Base-by-base conservation (phyloP, 1,284 basidiomycete genomes). In the Cryptococcus neoformans region DNA sequence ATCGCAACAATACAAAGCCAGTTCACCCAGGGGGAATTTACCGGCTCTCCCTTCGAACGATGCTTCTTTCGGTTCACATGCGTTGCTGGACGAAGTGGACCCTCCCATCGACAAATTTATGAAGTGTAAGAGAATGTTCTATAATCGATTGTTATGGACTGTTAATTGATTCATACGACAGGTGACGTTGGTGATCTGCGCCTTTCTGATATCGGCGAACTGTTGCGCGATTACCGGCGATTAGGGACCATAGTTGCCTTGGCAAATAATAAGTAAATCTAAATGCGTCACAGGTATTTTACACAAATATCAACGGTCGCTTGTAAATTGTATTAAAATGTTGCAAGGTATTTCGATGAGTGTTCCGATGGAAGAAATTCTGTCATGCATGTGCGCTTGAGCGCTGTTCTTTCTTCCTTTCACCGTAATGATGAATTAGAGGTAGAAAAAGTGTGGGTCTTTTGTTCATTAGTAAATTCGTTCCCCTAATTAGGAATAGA, bases 221-320 rank as follows among this genome's bases (percentile, higher is more conserved):
- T 93, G 41, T 76, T 93, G 65, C 75, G 80, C 36, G 90, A 92
- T 62, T 92, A 93, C 74, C 83, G 84, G 59, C 79, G 86, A 46
- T 53, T 78, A 11, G 77, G 69, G 9, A 64, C 57, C 11, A 60
- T 70, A 5, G 56, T 76, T 35, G 57, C 58, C 16, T 17, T 49
- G 35, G 47, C 45, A 44, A 39, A 28, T 8, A 21, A 52, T 4
- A 28, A 28, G 28, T 28, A 28, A 28, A 3, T 28, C 28, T 28
- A 28, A 28, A 28, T 28, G 28, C 28, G 28, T 28, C 28, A 28
- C 28, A 28, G 28, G 28, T 28, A 28, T 28, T 28, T 28, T 28
- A 4, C 28, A 28, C 28, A 28, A 28, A 28, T 4, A 28, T 28
- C 28, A 28, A 28, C 4, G 28, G 28, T 28, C 28, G 28, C 28